Evolutionary conservation across 805 yeast genomes (phyloP).

Genomic region (Ogataea saltuana): DNA sequence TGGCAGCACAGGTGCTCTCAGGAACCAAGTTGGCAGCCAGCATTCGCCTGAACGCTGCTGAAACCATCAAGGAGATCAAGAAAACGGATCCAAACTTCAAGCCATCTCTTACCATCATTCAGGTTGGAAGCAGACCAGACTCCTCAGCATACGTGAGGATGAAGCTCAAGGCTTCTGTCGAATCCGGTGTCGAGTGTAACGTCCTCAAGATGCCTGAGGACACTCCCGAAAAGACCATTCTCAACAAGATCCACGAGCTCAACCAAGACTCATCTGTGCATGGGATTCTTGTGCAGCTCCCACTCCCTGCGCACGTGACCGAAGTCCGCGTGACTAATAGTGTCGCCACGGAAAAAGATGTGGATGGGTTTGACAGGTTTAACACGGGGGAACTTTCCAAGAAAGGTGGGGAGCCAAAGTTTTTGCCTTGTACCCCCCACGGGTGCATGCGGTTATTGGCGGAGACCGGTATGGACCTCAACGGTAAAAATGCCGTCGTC

Average conservation of each 20-base stretch:
- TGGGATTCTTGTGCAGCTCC: conserved; percentile 76
- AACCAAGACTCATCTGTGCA: conserved; percentile 63
- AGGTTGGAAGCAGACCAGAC: conserved; percentile 76
- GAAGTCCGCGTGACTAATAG: conserved; percentile 68
- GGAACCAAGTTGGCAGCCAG: conserved; percentile 49
- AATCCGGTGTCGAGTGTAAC: conserved; percentile 63
- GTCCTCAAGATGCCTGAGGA: conserved; percentile 59
- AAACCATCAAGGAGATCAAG: conserved; percentile 44
- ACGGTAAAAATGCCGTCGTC: conserved; percentile 78
- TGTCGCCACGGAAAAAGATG: conserved; percentile 69
- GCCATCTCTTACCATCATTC: conserved; percentile 70
- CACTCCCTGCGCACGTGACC: conserved; percentile 69
- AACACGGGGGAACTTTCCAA: conserved; percentile 78
- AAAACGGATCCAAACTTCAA: conserved; percentile 51
- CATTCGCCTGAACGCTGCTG: conserved; percentile 45
- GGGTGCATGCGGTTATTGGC: conserved; percentile 70
- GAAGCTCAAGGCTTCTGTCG: conserved; percentile 77
- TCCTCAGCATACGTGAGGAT: conserved; percentile 79
- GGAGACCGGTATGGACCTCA: conserved; percentile 53
- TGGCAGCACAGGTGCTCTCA: conserved; percentile 40
- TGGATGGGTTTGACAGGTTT: conserved; percentile 79
- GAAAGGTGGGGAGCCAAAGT: conserved; percentile 67
- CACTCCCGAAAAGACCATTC: conserved; percentile 55
- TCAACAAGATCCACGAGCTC: conserved; percentile 53
- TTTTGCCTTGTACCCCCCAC: conserved; percentile 82